Evolutionary conservation across 2,329 filamentous ascomycete genomes (phyloP).

Genomic region (Fusarium lateritium): DNA sequence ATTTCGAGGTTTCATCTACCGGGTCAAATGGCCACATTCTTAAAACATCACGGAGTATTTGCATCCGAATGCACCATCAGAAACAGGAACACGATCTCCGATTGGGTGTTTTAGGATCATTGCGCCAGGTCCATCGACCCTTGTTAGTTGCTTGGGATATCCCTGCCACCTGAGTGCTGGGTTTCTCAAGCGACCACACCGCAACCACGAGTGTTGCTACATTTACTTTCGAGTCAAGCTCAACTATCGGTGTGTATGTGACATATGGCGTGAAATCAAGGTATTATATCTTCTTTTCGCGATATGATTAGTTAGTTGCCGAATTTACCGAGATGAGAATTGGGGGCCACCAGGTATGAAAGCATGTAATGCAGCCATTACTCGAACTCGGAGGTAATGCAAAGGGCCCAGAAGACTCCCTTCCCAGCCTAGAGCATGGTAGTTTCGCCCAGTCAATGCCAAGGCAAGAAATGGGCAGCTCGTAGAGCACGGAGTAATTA

Average conservation of each 20-base stretch:
- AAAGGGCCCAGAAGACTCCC: too few species aligned
- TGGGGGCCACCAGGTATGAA: too few species aligned
- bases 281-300: too few species aligned
- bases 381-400: too few species aligned
- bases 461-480: not conserved
- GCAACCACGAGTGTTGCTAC: too few species aligned
- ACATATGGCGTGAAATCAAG: too few species aligned
- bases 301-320: too few species aligned
- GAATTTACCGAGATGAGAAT: too few species aligned
- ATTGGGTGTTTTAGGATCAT: constrained; percentile 14
- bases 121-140: not conserved
- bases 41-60: constrained; percentile 24
- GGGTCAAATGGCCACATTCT: constrained; percentile 16
- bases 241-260: too few species aligned
- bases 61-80: constrained; percentile 10
- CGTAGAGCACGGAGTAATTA: not conserved
- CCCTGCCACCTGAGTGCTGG: not conserved
- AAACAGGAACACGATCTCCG: not conserved
- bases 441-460: not conserved
- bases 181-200: constrained; percentile 17
- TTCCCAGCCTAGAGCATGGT: not conserved
- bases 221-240: not conserved
- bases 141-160: not conserved
- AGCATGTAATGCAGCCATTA: too few species aligned
- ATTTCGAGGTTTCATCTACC: constrained; percentile 23